Percentiles rank a stretch among this genome's conserved stretches.
Evolutionary conservation across 169 alveolate species (phyloP).

Genomic region (Besnoitia besnoiti): DNA sequence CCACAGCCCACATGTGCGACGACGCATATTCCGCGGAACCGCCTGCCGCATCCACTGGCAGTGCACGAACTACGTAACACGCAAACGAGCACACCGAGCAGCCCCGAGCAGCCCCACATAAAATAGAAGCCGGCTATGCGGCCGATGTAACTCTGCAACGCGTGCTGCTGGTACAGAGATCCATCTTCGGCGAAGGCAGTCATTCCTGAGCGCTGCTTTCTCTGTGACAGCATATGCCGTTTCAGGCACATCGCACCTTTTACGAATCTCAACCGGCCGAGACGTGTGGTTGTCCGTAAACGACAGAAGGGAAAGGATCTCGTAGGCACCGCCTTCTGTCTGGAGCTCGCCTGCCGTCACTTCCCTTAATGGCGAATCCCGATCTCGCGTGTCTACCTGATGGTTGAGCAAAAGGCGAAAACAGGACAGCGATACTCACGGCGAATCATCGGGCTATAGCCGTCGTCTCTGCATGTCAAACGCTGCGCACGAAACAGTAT

Average conservation of each 20-base stretch:
- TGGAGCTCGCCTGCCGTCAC: constrained; percentile 69
- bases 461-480: too few relatives aligned
- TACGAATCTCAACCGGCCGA: constrained; percentile 74
- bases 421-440: too few relatives aligned
- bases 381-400: constrained; percentile 67
- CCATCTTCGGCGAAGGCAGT: background rate
- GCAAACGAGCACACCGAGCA: background rate
- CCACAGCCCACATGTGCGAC: background rate
- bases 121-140: background rate
- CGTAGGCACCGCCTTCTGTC: constrained; percentile 71
- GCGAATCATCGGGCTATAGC: too few relatives aligned
- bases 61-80: too few relatives aligned
- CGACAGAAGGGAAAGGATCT: constrained; percentile 72
- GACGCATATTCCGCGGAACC: background rate
- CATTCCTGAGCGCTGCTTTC: background rate
- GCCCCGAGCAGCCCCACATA: background rate
- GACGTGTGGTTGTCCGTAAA: constrained; percentile 75
- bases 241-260: constrained; percentile 38
- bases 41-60: background rate
- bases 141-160: too few relatives aligned
- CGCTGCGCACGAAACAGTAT: too few relatives aligned
- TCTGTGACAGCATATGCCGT: background rate
- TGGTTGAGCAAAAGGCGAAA: too few relatives aligned
- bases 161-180: background rate
- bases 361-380: constrained; percentile 71